phyloP scores from a whole-genome alignment of 768 basidiomycete genomes.

The Leccinum fibrillosum region DNA sequence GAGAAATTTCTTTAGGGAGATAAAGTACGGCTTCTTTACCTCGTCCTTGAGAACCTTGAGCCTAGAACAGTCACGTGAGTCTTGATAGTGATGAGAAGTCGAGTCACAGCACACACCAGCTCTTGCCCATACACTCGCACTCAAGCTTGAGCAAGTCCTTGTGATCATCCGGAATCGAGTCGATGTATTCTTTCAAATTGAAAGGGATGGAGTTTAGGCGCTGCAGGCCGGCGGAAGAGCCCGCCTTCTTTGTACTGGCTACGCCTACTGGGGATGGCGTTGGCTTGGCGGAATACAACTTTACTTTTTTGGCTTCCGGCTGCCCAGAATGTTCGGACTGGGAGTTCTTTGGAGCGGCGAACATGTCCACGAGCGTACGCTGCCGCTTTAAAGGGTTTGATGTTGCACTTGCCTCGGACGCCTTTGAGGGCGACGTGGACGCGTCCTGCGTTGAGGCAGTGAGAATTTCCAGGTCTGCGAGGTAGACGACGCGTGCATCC shows the following conservation, averaged over 20 bases:
- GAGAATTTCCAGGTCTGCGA: constrained; percentile 42
- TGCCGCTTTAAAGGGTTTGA: constrained; percentile 47
- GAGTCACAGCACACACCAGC: constrained; percentile 44
- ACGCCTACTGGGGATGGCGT: constrained; percentile 21
- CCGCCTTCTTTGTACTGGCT: constrained; percentile 4
- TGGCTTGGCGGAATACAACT: constrained; percentile 30
- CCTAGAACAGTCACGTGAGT: constrained; percentile 40
- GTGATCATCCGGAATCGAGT: constrained; percentile 56
- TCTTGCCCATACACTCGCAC: constrained; percentile 68
- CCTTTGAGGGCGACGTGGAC: constrained; percentile 12
- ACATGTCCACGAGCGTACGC: constrained; percentile 65
- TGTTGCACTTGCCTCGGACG: constrained; percentile 22
- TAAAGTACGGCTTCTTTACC: constrained; percentile 73
- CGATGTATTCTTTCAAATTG: constrained; percentile 50
- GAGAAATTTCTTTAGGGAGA: constrained; percentile 66
- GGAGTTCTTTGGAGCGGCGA: constrained; percentile 36
- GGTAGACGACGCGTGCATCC: constrained; percentile 35
- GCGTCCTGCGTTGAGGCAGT: constrained; percentile 7
- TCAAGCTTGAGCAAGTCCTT: constrained; percentile 61
- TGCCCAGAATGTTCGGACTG: constrained; percentile 20
- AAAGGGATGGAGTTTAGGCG: constrained; percentile 68
- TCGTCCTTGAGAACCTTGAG: constrained; percentile 72
- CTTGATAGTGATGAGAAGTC: not conserved
- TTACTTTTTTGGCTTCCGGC: constrained; percentile 46
- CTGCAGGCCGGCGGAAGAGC: constrained; percentile 21